Percentiles rank a stretch among this genome's conserved stretches.
These are phyloP conservation scores for Eutrema japonicum DNA, from an alignment of 345 rosid species.

Conservation along the genomic window DNA sequence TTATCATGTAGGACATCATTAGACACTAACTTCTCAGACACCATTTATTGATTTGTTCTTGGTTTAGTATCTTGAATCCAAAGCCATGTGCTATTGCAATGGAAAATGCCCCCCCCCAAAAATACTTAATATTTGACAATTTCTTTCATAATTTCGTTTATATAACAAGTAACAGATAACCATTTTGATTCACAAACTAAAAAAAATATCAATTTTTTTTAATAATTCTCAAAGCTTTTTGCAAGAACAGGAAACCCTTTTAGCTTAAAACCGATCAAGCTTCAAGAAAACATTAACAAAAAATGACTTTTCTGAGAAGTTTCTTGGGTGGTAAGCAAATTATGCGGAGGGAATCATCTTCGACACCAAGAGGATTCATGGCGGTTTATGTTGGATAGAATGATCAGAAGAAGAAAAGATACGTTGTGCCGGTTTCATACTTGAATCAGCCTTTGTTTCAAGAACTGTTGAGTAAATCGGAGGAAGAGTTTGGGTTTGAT, in stretches of 20 bases:
- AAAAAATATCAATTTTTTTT: background rate
- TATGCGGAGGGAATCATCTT: slow-evolving; percentile 4
- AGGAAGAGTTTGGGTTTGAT: slow-evolving; percentile 52
- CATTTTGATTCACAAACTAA: slow-evolving; percentile 24
- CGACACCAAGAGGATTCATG: slow-evolving; percentile 48
- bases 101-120: background rate
- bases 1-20: slow-evolving; percentile 42
- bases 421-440: slow-evolving; percentile 44
- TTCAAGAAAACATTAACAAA: background rate
- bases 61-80: slow-evolving; percentile 43
- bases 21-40: slow-evolving; percentile 42
- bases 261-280: slow-evolving; percentile 18
- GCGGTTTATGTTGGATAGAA: slow-evolving; percentile 50
- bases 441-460: slow-evolving; percentile 50
- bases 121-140: background rate
- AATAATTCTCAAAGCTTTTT: background rate
- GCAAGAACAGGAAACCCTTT: slow-evolving; percentile 12
- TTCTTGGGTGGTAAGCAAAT: slow-evolving; percentile 34
- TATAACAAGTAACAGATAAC: slow-evolving; percentile 23
- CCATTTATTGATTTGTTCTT: slow-evolving; percentile 40
- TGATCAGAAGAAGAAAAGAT: slow-evolving; percentile 45
- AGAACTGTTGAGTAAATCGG: slow-evolving; percentile 46
- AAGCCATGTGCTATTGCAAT: slow-evolving; percentile 39
- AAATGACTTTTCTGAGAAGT: slow-evolving; percentile 26
- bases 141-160: slow-evolving; percentile 21